Conservation (phyloP, 2,329 filamentous ascomycete genomes). For the Cladosporium sp. region DNA sequence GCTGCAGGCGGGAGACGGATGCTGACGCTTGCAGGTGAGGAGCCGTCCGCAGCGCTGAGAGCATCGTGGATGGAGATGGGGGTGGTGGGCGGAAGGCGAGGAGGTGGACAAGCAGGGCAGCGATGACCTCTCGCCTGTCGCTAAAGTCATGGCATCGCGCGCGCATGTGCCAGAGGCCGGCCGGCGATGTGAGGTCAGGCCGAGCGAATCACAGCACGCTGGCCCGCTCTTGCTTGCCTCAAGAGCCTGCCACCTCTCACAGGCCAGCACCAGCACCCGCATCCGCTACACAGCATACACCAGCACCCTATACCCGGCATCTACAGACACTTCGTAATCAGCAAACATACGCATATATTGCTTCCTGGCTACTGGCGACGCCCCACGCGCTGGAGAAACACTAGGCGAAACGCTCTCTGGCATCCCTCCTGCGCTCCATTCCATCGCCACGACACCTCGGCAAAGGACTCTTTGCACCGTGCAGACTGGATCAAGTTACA, state of each 20-base stretch:
- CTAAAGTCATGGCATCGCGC: background rate
- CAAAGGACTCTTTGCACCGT: background rate
- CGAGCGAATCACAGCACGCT: slow-evolving; percentile 1
- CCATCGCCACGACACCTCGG: slow-evolving; percentile 7
- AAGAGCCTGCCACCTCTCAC: slow-evolving; percentile 1
- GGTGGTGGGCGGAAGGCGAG: background rate
- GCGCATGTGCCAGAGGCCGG: background rate
- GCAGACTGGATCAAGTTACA: background rate
- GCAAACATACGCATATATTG: background rate
- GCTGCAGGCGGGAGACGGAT: slow-evolving; percentile 1
- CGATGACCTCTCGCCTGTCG: background rate
- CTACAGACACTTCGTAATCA: background rate
- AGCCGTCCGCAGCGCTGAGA: slow-evolving; percentile 9
- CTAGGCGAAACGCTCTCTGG: background rate
- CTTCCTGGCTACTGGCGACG: background rate
- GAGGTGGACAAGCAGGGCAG: background rate
- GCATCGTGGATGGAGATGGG: background rate
- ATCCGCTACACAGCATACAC: background rate
- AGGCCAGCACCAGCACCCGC: slow-evolving; percentile 3
- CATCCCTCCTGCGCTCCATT: background rate
- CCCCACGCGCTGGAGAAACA: background rate
- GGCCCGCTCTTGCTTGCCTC: background rate
- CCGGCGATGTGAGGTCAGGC: background rate
- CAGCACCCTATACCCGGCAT: background rate
- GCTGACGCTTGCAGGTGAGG: slow-evolving; percentile 7